A percentile compares a stretch with the other conserved stretches of the same genome.
phyloP scores from a whole-genome alignment of 176 grass and related monocot species.

The Bonia amplexicaulis region DNA sequence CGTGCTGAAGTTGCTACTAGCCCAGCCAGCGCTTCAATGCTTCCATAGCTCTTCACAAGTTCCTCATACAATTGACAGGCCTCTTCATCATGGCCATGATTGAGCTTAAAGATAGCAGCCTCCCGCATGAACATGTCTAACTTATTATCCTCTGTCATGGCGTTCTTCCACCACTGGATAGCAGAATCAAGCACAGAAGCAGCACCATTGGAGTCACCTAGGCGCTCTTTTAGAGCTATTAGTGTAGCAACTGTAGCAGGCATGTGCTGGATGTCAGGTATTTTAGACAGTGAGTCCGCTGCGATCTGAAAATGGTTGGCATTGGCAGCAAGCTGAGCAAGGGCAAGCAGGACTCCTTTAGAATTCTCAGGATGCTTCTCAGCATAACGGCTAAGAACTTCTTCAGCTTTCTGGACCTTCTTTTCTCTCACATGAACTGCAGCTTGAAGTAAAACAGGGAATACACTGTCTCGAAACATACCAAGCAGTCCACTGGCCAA shows the following conservation, averaged over 20 bases:
- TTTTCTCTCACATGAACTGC: conserved; percentile 79
- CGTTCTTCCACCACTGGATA: conserved; percentile 83
- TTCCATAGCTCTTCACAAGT: conserved; percentile 70
- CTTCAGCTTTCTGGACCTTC: conserved; percentile 72
- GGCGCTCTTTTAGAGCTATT: conserved; percentile 56
- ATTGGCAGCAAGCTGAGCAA: conserved; percentile 64
- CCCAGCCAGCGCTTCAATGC: conserved; percentile 68
- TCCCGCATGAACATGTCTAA: conserved; percentile 69
- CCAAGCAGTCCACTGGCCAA: conserved; percentile 50
- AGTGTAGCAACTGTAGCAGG: conserved; percentile 74
- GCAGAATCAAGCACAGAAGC: conserved; percentile 62
- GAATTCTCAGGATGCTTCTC: conserved; percentile 68
- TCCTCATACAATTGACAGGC: conserved; percentile 75
- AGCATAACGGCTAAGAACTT: conserved; percentile 59
- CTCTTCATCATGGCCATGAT: conserved; percentile 64
- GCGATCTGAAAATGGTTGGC: conserved; percentile 77
- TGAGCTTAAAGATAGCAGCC: conserved; percentile 87
- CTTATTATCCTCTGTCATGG: conserved; percentile 76
- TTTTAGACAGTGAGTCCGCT: conserved; percentile 60
- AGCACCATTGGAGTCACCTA: conserved; percentile 54
- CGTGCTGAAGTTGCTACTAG: conserved; percentile 70
- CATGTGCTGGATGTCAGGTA: conserved; percentile 80
- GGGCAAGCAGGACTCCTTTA: conserved; percentile 56
- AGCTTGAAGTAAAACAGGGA: conserved; percentile 70
- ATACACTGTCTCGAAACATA: conserved; percentile 57